Base-by-base conservation (phyloP, 164 flowering plant species). In the Liriodendron chinense region DNA sequence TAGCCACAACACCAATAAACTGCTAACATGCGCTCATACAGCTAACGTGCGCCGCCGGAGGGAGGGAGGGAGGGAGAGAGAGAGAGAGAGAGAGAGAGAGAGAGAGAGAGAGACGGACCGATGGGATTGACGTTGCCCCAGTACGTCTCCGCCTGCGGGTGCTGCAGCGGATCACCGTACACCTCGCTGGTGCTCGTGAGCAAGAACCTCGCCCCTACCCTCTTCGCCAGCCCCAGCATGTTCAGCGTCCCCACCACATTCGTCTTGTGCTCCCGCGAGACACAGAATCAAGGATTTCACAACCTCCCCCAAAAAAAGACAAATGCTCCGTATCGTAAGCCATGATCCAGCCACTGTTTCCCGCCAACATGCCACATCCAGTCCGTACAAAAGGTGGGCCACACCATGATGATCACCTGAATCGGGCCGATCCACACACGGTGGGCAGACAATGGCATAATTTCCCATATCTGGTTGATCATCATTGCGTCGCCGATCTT, bases 61-160 rank as follows among this genome's bases (percentile, higher is more conserved):
- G 3, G 34, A 28, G 34, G 3, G 34, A 28, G 34, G 3, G 34
- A 28, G 34, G n/a, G n/a, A 28, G 34, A 28, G 34, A 28, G 34
- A 28, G 34, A 28, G 34, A 28, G 34, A 28, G 34, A 28, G 34
- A 28, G 34, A 28, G 57, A 53, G 53, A 53, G 34, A 53, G 9
- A 62, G 21, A 21, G 2, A 20, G 18, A 28, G 50, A 43, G 56
- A 34, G 6, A 47, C 75, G 79, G 22, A 94, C 98, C 98, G 56
- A 94, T 94, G 72, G 98, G 98, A 77, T 94, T 94, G 65, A 93
- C 98, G 80, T 94, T 94, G 73, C 98, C 98, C 98, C 98, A 94
- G 86, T 94, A 94, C 8, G 97, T 91, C 72, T 94, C 98, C 10
- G 80, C 88, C 76, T 94, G 98, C 0, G 98, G 98, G 72, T 93